phyloP scores from a whole-genome alignment of 176 grass and related monocot species.

The Thalia dealbata region DNA sequence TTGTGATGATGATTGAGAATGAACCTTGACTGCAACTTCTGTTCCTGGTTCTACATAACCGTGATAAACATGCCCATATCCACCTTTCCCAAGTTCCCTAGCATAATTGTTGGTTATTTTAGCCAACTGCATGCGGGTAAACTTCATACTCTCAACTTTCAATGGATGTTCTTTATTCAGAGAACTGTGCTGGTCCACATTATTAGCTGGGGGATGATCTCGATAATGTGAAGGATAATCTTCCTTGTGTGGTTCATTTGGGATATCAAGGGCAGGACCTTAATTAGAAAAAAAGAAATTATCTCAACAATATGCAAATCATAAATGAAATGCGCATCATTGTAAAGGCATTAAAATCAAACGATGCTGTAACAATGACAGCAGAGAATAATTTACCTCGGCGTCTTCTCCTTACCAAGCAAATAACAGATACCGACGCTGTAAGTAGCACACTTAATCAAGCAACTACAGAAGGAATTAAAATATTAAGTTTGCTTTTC shows the following conservation, averaged over 20 bases:
- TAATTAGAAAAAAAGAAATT: neutral
- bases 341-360: no score
- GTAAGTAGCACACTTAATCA: neutral
- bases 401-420: no score
- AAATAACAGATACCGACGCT: no score
- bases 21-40: no score
- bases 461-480: neutral
- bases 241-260: neutral
- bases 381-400: no score
- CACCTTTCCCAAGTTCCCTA: neutral
- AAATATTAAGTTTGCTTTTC: constrained; percentile 8
- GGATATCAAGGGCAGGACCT: neutral
- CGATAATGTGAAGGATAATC: no score
- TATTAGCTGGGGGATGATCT: no score
- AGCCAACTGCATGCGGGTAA: neutral
- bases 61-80: neutral
- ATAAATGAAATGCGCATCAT: no score
- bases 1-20: constrained; percentile 5
- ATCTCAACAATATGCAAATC: no score
- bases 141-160: neutral
- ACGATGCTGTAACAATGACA: no score
- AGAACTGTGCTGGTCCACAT: no score
- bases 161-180: constrained; percentile 19
- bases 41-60: neutral
- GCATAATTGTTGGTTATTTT: neutral